These are phyloP conservation scores for Agroathelia rolfsii DNA, from an alignment of 1,284 basidiomycete species.

Conservation along the genomic window DNA sequence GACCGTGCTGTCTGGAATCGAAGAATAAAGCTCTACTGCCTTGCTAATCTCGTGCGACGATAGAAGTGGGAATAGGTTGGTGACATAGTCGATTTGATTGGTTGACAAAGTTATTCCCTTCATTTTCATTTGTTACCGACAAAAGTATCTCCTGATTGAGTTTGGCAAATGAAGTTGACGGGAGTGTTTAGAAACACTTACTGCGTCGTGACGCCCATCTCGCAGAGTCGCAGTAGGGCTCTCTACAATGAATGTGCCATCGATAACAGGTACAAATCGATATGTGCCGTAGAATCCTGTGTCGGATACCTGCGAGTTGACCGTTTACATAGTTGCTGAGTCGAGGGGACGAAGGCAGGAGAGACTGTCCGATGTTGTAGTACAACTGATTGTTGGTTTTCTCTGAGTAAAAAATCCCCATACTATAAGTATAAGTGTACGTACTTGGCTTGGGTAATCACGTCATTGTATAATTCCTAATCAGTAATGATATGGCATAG, in stretches of 20 bases:
- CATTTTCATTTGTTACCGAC: conserved; percentile 8
- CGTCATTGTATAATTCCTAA: conserved; percentile 15
- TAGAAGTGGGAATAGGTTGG: conserved; percentile 8
- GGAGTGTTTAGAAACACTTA: not conserved
- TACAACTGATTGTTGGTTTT: conserved; percentile 10
- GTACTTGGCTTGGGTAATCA: conserved; percentile 12
- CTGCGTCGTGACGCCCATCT: conserved; percentile 3
- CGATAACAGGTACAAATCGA: conserved; percentile 6
- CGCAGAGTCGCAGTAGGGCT: conserved; percentile 5
- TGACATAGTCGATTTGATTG: conserved; percentile 5
- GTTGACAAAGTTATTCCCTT: conserved; percentile 10
- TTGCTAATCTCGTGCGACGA: conserved; percentile 7
- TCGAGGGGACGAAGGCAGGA: not conserved
- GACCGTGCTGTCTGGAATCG: not conserved
- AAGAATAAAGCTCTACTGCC: conserved; percentile 10
- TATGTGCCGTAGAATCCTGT: conserved; percentile 5
- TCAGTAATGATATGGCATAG: not conserved
- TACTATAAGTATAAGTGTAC: not conserved
- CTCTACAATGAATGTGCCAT: conserved; percentile 7
- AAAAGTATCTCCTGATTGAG: conserved; percentile 6
- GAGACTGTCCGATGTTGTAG: not conserved
- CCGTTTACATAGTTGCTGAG: not conserved
- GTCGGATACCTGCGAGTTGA: not conserved
- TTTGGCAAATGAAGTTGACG: not conserved
- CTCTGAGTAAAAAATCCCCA: not conserved